A percentile compares a stretch with the other conserved stretches of the same genome.
phyloP scores from a whole-genome alignment of 169 alveolate genomes.

The Babesia bovis region DNA sequence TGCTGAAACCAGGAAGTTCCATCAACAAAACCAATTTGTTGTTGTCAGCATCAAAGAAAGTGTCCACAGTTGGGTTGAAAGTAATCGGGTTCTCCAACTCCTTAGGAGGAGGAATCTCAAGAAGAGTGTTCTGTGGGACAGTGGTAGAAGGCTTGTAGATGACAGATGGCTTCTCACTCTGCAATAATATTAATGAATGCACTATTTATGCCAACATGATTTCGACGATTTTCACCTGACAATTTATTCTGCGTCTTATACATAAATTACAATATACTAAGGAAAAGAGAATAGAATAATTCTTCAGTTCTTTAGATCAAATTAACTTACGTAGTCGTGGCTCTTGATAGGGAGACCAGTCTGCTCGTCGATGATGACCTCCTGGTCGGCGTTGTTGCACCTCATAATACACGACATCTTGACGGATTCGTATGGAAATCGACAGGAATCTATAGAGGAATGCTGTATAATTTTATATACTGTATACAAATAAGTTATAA shows the following conservation, averaged over 20 bases:
- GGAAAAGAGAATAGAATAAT: neutral
- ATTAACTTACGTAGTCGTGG: conserved; percentile 62
- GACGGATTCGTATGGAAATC: neutral
- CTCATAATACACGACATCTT: conserved; percentile 59
- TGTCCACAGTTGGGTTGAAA: conserved; percentile 78
- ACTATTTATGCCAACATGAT: neutral
- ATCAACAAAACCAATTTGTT: conserved; percentile 67
- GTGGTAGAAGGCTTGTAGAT: conserved; percentile 73
- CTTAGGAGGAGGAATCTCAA: conserved; percentile 78
- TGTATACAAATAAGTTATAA: neutral
- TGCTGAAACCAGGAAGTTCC: conserved; percentile 78
- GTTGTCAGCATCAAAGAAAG: conserved; percentile 73
- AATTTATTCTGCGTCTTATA: conserved; percentile 2
- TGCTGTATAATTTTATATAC: too few species aligned
- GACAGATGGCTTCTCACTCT: conserved; percentile 75
- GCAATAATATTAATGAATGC: neutral
- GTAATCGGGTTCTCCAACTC: conserved; percentile 69
- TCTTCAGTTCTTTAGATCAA: neutral
- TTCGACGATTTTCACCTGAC: neutral
- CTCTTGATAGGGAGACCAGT: conserved; percentile 38
- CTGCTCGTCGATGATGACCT: conserved; percentile 53
- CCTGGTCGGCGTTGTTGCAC: conserved; percentile 64
- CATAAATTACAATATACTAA: neutral
- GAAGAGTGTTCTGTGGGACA: conserved; percentile 75
- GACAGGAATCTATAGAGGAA: neutral